These are phyloP conservation scores for Clavulina sp. DNA, from an alignment of 768 basidiomycete species.

Conservation along the genomic window DNA sequence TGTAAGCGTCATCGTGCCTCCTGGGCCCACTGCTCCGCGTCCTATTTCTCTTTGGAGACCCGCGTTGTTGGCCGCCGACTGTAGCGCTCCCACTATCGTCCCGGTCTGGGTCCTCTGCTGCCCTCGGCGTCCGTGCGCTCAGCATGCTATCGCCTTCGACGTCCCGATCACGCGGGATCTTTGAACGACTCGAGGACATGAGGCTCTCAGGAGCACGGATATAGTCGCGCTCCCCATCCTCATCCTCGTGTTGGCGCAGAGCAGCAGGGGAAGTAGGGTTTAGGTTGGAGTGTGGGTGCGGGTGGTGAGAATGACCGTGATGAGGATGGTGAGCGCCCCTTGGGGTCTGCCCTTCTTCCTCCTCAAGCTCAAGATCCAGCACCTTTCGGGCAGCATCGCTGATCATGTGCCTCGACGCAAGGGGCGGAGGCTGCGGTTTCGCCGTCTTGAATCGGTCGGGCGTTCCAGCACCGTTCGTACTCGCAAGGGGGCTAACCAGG, in stretches of 20 bases:
- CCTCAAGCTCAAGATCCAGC: not conserved
- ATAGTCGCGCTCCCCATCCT: not conserved
- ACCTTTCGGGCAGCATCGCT: constrained; percentile 8
- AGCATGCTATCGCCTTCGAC: constrained; percentile 34
- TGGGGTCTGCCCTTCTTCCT: not conserved
- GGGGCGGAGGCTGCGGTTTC: constrained; percentile 15
- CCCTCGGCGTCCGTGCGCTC: constrained; percentile 36
- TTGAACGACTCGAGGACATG: constrained; percentile 22
- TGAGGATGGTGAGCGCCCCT: not conserved
- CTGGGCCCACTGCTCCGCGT: not conserved
- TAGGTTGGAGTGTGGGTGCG: no score
- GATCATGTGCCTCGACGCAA: constrained; percentile 19
- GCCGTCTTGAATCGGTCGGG: constrained; percentile 20
- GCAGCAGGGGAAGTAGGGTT: not conserved
- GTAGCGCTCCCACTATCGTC: not conserved
- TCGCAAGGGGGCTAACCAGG: constrained; percentile 4
- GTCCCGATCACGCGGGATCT: constrained; percentile 45
- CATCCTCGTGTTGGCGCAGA: not conserved
- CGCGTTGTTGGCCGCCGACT: not conserved
- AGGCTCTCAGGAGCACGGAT: constrained; percentile 3
- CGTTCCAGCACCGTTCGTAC: constrained; percentile 19
- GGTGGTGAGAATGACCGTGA: constrained; percentile 1
- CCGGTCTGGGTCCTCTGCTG: not conserved
- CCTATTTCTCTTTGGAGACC: not conserved
- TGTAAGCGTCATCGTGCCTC: constrained; percentile 5